Evolutionary conservation across 495 filamentous ascomycete species (phyloP).

Genomic region (Annulohypoxylon maeteangense): DNA sequence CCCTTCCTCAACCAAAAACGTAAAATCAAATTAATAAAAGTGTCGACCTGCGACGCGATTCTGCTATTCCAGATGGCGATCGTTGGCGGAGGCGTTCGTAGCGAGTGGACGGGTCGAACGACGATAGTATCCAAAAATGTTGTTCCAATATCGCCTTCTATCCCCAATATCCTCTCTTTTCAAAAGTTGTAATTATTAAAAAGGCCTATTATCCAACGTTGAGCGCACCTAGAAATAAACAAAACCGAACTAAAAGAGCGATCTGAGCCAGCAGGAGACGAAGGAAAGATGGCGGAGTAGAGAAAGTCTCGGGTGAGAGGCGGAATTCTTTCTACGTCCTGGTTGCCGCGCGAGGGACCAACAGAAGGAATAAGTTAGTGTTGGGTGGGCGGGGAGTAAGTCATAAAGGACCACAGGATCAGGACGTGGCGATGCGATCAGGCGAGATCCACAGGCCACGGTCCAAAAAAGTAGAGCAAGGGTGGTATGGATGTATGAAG

Average conservation of each 20-base stretch:
- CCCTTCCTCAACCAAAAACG: slow-evolving; percentile 39
- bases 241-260: slow-evolving; percentile 60
- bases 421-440: slow-evolving; percentile 37
- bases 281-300: slow-evolving; percentile 57
- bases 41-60: slow-evolving; percentile 65
- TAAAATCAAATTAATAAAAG: slow-evolving; percentile 47
- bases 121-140: slow-evolving; percentile 14
- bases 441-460: slow-evolving; percentile 35
- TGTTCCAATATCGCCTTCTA: slow-evolving; percentile 32
- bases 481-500: slow-evolving; percentile 44
- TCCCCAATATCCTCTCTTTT: slow-evolving; percentile 21
- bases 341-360: slow-evolving; percentile 47
- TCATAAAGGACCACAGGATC: slow-evolving; percentile 55
- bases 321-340: slow-evolving; percentile 50
- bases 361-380: slow-evolving; percentile 39
- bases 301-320: slow-evolving; percentile 47
- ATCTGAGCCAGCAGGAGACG: slow-evolving; percentile 69
- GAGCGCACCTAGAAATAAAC: slow-evolving; percentile 44
- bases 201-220: slow-evolving; percentile 31
- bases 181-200: slow-evolving; percentile 34
- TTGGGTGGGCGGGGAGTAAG: slow-evolving; percentile 54
- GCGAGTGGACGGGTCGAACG: slow-evolving; percentile 36
- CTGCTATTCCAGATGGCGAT: slow-evolving; percentile 31
- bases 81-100: slow-evolving; percentile 29
- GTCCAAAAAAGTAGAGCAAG: slow-evolving; percentile 28